Conservation (phyloP, 2,329 filamentous ascomycete species). For the Beauveria asiatica region DNA sequence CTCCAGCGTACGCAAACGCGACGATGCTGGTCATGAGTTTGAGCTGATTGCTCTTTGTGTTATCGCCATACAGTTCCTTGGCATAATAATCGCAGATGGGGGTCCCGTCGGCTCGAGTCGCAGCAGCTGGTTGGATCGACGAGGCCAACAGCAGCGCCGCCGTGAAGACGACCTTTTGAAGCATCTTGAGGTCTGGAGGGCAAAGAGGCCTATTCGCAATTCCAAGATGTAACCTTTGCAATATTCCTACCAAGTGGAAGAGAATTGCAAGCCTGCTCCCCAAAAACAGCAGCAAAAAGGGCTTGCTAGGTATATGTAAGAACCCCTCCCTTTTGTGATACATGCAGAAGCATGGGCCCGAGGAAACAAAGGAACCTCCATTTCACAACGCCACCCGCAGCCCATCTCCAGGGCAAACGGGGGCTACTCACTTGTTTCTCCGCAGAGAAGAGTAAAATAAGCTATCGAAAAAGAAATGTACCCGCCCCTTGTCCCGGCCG, state of each 20-base stretch:
- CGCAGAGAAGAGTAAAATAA: neutral
- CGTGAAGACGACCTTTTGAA: neutral
- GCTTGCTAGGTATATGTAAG: neutral
- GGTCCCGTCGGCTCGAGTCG: neutral
- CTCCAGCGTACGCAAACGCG: constrained; percentile 22
- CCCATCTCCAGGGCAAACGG: neutral
- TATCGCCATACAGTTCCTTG: constrained; percentile 16
- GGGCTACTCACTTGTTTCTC: neutral
- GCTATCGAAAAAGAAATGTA: neutral
- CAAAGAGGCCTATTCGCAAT: neutral
- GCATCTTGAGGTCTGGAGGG: neutral
- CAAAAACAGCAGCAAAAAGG: neutral
- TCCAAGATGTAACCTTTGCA: neutral
- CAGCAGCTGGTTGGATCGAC: neutral
- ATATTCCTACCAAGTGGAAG: no score
- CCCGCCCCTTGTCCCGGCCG: neutral
- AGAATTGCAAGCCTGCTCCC: neutral
- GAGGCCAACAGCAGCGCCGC: neutral
- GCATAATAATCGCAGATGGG: constrained; percentile 25
- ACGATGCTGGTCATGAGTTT: constrained; percentile 22
- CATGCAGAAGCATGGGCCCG: neutral
- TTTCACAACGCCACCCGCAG: neutral
- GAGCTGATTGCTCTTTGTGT: constrained; percentile 19
- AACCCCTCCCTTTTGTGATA: neutral
- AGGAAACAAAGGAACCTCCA: neutral